These are phyloP conservation scores for Mortierella claussenii DNA, from an alignment of 192 early-diverging fungal genomes.

Conservation along the genomic window DNA sequence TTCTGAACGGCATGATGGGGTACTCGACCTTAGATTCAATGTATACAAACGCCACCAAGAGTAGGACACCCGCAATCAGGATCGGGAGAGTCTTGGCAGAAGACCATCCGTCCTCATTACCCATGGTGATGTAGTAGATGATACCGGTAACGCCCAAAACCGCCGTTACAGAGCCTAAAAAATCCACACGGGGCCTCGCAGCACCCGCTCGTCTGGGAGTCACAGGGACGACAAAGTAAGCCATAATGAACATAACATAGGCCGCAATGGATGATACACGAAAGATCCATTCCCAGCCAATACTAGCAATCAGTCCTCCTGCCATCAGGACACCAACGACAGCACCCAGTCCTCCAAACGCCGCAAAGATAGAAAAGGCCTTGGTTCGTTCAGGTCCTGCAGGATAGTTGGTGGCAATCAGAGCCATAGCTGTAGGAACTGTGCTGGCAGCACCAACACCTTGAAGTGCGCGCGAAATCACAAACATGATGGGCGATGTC, in stretches of 20 bases:
- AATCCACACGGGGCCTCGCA: conserved; percentile 27
- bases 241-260: conserved; percentile 21
- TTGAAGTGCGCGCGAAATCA: conserved; percentile 44
- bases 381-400: conserved; percentile 33
- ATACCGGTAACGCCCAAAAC: conserved; percentile 28
- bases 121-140: conserved; percentile 42
- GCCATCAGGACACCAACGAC: conserved; percentile 34
- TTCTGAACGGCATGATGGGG: conserved; percentile 50
- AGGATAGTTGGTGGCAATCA: conserved; percentile 35
- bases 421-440: conserved; percentile 42
- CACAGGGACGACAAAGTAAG: conserved; percentile 27
- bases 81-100: conserved; percentile 34
- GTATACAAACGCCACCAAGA: conserved; percentile 45
- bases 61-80: conserved; percentile 26
- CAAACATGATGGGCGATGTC: conserved; percentile 31
- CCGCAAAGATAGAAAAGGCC: conserved; percentile 46
- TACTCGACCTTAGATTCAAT: conserved; percentile 31
- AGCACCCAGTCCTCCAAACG: conserved; percentile 42
- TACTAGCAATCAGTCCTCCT: conserved; percentile 39
- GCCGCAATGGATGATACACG: conserved; percentile 35
- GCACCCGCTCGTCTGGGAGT: neutral
- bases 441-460: conserved; percentile 51
- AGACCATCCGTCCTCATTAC: conserved; percentile 46
- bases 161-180: conserved; percentile 19
- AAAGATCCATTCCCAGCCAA: conserved; percentile 55